Evolutionary conservation across 805 yeast genomes (phyloP).

Genomic region (Zygoascus bituminiphila): DNA sequence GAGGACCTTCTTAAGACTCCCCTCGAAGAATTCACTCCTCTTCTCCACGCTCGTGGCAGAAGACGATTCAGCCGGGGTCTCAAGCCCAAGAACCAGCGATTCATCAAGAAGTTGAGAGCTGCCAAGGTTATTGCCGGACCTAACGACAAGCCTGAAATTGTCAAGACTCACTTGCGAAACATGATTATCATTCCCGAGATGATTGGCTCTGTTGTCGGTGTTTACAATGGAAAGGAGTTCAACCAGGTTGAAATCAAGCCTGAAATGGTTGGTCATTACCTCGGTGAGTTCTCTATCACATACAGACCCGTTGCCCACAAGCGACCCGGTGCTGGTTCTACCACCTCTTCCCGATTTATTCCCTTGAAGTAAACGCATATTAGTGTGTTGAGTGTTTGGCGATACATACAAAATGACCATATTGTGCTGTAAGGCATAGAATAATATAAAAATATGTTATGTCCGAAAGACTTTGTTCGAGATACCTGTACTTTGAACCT

Average conservation of each 20-base stretch:
- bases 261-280: conserved; percentile 99
- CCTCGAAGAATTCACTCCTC: conserved; percentile 94
- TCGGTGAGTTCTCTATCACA: conserved; percentile 99
- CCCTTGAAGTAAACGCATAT: conserved; percentile 45
- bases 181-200: conserved; percentile 98
- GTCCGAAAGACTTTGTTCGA: no score
- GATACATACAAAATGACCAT: not conserved
- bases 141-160: conserved; percentile 94
- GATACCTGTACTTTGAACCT: no score
- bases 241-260: conserved; percentile 98
- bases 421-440: not conserved
- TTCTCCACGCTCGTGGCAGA: conserved; percentile 98
- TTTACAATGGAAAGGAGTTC: conserved; percentile 99
- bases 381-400: not conserved
- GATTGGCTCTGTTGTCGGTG: conserved; percentile 98
- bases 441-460: conserved; percentile 1
- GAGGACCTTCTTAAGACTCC: conserved; percentile 86
- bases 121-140: conserved; percentile 71
- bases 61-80: conserved; percentile 99
- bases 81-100: conserved; percentile 88
- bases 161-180: conserved; percentile 99
- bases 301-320: conserved; percentile 99
- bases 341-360: conserved; percentile 67
- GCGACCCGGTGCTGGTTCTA: conserved; percentile 71
- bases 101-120: conserved; percentile 95